Conservation (phyloP, 2,329 filamentous ascomycete species). For the Beauveria medogensis region DNA sequence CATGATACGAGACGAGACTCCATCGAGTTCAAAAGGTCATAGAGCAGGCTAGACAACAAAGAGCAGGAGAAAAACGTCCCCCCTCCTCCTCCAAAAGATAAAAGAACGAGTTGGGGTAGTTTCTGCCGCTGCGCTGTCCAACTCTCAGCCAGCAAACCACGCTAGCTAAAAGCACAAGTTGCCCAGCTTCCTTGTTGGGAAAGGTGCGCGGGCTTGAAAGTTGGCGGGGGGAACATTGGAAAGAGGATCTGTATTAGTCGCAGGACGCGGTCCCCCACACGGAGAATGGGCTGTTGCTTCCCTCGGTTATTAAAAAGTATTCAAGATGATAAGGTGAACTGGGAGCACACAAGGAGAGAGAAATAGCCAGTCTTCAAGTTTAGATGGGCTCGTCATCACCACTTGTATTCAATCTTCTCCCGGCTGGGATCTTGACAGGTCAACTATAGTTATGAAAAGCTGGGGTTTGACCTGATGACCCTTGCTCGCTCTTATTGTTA, state of each 20-base stretch:
- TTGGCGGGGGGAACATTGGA: neutral
- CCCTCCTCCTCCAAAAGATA: neutral
- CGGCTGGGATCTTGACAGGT: too few species aligned
- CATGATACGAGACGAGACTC: neutral
- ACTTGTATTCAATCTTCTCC: too few species aligned
- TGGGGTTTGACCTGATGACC: neutral
- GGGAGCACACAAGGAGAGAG: neutral
- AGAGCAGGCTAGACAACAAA: neutral
- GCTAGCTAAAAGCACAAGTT: neutral
- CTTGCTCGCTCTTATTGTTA: neutral
- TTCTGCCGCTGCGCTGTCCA: neutral
- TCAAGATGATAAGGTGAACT: too few species aligned
- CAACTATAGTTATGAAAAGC: neutral
- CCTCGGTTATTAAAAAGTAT: neutral
- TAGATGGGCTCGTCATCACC: too few species aligned
- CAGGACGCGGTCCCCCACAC: neutral
- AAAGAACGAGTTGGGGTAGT: neutral
- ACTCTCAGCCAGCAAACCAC: neutral
- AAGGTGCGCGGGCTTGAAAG: neutral
- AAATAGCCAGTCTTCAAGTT: too few species aligned
- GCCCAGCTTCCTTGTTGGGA: constrained; percentile 1
- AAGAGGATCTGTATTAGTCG: neutral
- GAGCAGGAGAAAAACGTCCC: neutral
- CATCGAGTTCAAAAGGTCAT: too few species aligned
- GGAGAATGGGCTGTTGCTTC: neutral